Evolutionary conservation across 2,329 filamentous ascomycete species (phyloP), one percentile per base, ranked within the genome.

Genomic region (Stenocarpella maydis): DNA sequence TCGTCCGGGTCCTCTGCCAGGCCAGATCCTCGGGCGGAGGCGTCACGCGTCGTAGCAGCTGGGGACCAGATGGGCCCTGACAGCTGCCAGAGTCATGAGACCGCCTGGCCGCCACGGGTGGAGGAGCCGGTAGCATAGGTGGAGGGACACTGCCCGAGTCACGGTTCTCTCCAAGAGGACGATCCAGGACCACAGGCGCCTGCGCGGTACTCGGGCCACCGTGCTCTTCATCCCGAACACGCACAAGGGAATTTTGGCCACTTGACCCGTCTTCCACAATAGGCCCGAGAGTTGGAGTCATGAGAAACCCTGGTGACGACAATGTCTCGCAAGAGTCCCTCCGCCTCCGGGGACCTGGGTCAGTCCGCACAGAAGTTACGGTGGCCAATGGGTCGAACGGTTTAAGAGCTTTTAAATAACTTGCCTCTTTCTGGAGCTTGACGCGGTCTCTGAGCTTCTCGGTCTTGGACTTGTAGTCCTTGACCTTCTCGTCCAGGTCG

Each of bases 381-480:
- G 65, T 67, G 37, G 43, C 21, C 28, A 67, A 39, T 19, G 64
- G 52, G 17, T 67, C 31, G 41, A 58, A 49, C 26, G 43, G 8
- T 7, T 49, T 39, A 31, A 7, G 52, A 21, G 37, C 8, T 28
- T 67, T 67, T 28, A 47, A 34, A 45, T 5, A 49, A 81, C 87
- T 86, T 78, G 90, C 88, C 85, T 89, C 85, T 72, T 86, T 86
- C 75, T 87, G 81, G 77, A 87, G 83, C 77, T 84, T 84, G 72
- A 88, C 82, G 58, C 84, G 83, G 61, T 82, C 79, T 55, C 86
- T 84, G 55, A 89, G 81, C 80, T 89, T 88, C 75, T 88, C 86
- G 70, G 87, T 83, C 80, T 87, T 87, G 58, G 77, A 75, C 74
- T 87, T 87, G 70, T 75, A 76, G 58, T 77, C 75, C 77, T 85